A percentile compares a stretch with the other conserved stretches of the same genome.
phyloP scores from a whole-genome alignment of 441 rosid species.

The Viola pubescens region DNA sequence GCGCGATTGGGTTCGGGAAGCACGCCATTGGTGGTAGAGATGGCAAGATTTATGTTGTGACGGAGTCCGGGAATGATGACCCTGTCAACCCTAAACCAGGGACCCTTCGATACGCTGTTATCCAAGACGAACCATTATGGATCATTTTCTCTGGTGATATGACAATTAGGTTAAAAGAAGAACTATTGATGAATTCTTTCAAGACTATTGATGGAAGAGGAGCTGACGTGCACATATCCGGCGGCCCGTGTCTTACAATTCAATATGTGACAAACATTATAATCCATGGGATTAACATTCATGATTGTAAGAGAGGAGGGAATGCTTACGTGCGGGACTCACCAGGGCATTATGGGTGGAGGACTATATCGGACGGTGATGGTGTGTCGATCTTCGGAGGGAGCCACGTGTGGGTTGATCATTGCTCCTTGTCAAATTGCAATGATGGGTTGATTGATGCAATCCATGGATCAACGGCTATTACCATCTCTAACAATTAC shows the following conservation, averaged over 20 bases:
- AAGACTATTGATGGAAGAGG: constrained; percentile 89
- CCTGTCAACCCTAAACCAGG: constrained; percentile 74
- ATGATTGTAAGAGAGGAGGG: constrained; percentile 85
- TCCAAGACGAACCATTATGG: constrained; percentile 76
- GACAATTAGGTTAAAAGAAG: constrained; percentile 73
- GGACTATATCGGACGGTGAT: constrained; percentile 83
- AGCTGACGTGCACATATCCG: constrained; percentile 76
- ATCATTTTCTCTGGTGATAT: constrained; percentile 71
- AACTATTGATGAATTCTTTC: constrained; percentile 78
- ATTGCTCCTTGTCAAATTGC: constrained; percentile 71
- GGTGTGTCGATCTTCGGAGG: constrained; percentile 84
- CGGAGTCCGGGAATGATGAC: constrained; percentile 51
- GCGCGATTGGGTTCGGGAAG: constrained; percentile 88
- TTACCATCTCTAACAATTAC: constrained; percentile 80
- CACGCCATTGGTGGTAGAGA: constrained; percentile 77
- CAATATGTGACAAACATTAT: constrained; percentile 86
- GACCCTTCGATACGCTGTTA: constrained; percentile 68
- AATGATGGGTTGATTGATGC: constrained; percentile 79
- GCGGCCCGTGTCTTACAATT: constrained; percentile 86
- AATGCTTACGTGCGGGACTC: constrained; percentile 69
- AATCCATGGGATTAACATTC: constrained; percentile 74
- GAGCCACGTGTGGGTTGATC: constrained; percentile 88
- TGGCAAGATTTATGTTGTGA: constrained; percentile 67
- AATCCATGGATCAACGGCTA: constrained; percentile 70
- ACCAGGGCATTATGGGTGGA: constrained; percentile 63